Percentiles rank a stretch among this genome's conserved stretches.
Evolutionary conservation across 2,329 filamentous ascomycete species (phyloP).

Genomic region (Botrytis tulipae): DNA sequence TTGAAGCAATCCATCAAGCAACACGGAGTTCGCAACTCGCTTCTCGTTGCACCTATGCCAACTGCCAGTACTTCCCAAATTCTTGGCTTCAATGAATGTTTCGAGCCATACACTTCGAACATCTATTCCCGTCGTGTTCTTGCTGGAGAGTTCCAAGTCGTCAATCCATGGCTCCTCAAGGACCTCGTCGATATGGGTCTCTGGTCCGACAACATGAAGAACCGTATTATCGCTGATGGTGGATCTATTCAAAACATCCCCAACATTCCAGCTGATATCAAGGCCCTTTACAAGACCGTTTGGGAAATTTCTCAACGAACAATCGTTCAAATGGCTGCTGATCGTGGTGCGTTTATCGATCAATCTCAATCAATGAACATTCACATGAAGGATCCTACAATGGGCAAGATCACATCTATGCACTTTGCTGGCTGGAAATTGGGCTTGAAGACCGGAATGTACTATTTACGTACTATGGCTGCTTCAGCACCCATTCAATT

Average conservation of each 20-base stretch:
- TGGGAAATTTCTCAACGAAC: constrained; percentile 98
- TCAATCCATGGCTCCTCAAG: constrained; percentile 98
- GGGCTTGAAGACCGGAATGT: constrained; percentile 99
- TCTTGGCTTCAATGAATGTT: constrained; percentile 98
- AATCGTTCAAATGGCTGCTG: constrained; percentile 96
- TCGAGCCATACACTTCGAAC: constrained; percentile 99
- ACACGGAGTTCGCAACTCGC: constrained; percentile 90
- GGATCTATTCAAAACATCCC: constrained; percentile 96
- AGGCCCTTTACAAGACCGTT: constrained; percentile 97
- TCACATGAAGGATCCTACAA: constrained; percentile 97
- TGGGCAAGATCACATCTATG: constrained; percentile 99
- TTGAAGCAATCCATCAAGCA: constrained; percentile 90
- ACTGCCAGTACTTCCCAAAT: constrained; percentile 98
- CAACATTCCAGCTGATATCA: constrained; percentile 94
- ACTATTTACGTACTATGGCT: constrained; percentile 97
- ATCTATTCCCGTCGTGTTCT: constrained; percentile 98
- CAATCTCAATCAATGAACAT: constrained; percentile 99
- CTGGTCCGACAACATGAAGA: constrained; percentile 99
- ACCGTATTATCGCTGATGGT: constrained; percentile 96
- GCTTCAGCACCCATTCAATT: constrained; percentile 97
- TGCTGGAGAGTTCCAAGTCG: constrained; percentile 97
- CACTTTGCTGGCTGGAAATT: constrained; percentile 99
- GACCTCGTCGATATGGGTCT: constrained; percentile 96
- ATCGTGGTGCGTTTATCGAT: constrained; percentile 97
- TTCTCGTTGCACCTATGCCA: constrained; percentile 95